Evolutionary conservation across 352 stramenopile species (phyloP).

Genomic region (Phytophthora sansomeana): DNA sequence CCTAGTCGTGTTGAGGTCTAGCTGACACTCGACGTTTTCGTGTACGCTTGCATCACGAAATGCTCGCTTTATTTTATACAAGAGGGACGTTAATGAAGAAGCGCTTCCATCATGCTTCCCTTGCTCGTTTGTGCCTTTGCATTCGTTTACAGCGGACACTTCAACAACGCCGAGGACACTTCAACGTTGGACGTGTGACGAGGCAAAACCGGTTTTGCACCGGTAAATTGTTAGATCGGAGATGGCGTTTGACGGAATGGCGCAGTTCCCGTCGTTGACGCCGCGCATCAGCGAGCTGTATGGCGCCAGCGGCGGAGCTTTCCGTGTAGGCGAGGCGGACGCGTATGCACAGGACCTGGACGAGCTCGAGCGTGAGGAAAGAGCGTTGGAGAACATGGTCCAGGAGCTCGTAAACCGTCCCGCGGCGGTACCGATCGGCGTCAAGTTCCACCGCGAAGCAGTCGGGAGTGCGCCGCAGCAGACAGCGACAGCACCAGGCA

Average conservation of each 20-base stretch:
- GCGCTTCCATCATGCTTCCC: not conserved
- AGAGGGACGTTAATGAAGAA: slow-evolving; percentile 25
- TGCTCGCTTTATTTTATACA: slow-evolving; percentile 38
- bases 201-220: not conserved
- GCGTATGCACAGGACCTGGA: slow-evolving; percentile 58
- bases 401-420: slow-evolving; percentile 59
- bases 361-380: slow-evolving; percentile 67
- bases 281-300: slow-evolving; percentile 68
- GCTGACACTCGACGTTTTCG: not conserved
- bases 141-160: slow-evolving; percentile 7
- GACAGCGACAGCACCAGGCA: not conserved
- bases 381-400: slow-evolving; percentile 57
- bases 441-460: slow-evolving; percentile 60
- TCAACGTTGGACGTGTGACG: slow-evolving; percentile 21
- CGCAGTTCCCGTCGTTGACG: slow-evolving; percentile 47
- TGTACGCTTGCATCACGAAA: slow-evolving; percentile 7
- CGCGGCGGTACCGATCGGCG: slow-evolving; percentile 59
- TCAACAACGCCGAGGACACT: too few species aligned
- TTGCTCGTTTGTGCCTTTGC: not conserved
- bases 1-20: slow-evolving; percentile 3
- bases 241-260: slow-evolving; percentile 28
- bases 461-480: slow-evolving; percentile 15
- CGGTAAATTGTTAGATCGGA: not conserved
- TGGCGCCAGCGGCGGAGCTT: slow-evolving; percentile 48
- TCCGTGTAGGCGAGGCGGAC: slow-evolving; percentile 53